Conservation (phyloP, 2,329 filamentous ascomycete species). For the Fusarium sp. region DNA sequence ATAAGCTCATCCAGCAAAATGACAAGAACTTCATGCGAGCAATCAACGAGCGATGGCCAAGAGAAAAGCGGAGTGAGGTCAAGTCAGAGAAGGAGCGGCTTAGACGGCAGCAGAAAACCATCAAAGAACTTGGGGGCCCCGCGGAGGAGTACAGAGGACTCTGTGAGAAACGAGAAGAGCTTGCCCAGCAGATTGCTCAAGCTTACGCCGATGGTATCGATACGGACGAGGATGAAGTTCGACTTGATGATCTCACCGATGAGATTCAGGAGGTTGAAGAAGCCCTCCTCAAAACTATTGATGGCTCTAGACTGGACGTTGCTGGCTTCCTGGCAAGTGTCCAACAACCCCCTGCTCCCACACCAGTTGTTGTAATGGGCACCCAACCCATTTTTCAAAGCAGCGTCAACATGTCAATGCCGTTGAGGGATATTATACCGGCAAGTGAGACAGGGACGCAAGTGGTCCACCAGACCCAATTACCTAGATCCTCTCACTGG, state of each 20-base stretch:
- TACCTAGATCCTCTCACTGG: conserved; percentile 47
- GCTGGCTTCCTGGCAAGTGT: conserved; percentile 51
- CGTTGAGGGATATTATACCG: conserved; percentile 48
- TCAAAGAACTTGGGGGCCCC: conserved; percentile 56
- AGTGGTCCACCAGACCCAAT: conserved; percentile 65
- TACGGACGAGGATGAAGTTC: conserved; percentile 63
- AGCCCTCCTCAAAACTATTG: conserved; percentile 54
- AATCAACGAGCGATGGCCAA: conserved; percentile 59
- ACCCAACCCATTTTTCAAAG: conserved; percentile 55
- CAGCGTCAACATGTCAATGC: conserved; percentile 48
- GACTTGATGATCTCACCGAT: conserved; percentile 61
- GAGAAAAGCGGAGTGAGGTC: conserved; percentile 58
- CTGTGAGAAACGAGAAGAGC: conserved; percentile 56
- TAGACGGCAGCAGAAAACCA: conserved; percentile 57
- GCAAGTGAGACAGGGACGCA: conserved; percentile 55
- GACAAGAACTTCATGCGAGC: conserved; percentile 60
- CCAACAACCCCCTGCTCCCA: conserved; percentile 13
- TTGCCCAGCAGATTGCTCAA: conserved; percentile 60
- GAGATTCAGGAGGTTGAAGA: conserved; percentile 58
- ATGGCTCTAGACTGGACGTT: conserved; percentile 60
- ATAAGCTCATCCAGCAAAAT: conserved; percentile 59
- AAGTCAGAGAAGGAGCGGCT: conserved; percentile 63
- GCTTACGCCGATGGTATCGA: conserved; percentile 64
- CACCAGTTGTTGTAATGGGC: conserved; percentile 53
- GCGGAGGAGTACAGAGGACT: conserved; percentile 57